phyloP scores from a whole-genome alignment of 2,329 filamentous ascomycete species.

The Pseudonectria foliicola region DNA sequence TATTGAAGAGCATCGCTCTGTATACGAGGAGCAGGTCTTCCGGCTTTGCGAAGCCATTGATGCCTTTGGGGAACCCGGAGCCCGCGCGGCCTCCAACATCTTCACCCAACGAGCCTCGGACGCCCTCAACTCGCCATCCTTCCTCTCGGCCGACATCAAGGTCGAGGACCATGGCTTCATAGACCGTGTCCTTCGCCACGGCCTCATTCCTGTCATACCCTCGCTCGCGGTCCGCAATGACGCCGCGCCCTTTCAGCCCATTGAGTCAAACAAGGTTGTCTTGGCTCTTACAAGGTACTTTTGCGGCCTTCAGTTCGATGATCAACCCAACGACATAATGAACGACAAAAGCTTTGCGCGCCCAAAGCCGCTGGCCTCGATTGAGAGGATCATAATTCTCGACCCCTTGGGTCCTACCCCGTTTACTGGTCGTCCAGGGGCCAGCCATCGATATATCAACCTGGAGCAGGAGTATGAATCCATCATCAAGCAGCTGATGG shows the following conservation, averaged over 20 bases:
- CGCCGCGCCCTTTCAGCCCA: constrained; percentile 29
- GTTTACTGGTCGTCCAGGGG: constrained; percentile 36
- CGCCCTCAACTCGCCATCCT: constrained; percentile 6
- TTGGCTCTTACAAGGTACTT: constrained; percentile 72
- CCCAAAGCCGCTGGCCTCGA: constrained; percentile 46
- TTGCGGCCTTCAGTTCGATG: constrained; percentile 52
- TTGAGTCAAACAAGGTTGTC: constrained; percentile 55
- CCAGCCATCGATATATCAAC: constrained; percentile 65
- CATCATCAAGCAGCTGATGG: constrained; percentile 55
- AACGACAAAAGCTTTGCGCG: constrained; percentile 25
- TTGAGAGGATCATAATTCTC: constrained; percentile 84
- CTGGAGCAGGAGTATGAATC: constrained; percentile 79
- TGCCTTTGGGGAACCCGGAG: constrained; percentile 57
- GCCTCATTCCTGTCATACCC: constrained; percentile 32
- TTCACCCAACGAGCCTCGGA: constrained; percentile 12
- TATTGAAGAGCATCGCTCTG: constrained; percentile 30
- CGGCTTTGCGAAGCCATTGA: constrained; percentile 72
- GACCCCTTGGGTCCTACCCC: constrained; percentile 85
- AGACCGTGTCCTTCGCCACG: constrained; percentile 24
- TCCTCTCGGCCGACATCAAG: constrained; percentile 19
- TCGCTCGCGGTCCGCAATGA: constrained; percentile 37
- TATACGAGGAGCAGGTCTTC: constrained; percentile 57
- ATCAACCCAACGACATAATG: background rate
- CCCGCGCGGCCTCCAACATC: constrained; percentile 55
- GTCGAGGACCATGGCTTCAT: constrained; percentile 27